Evolutionary conservation across 83 land plant genomes (phyloP), one percentile per base, ranked within the genome.

Genomic region (Thuja plicata): DNA sequence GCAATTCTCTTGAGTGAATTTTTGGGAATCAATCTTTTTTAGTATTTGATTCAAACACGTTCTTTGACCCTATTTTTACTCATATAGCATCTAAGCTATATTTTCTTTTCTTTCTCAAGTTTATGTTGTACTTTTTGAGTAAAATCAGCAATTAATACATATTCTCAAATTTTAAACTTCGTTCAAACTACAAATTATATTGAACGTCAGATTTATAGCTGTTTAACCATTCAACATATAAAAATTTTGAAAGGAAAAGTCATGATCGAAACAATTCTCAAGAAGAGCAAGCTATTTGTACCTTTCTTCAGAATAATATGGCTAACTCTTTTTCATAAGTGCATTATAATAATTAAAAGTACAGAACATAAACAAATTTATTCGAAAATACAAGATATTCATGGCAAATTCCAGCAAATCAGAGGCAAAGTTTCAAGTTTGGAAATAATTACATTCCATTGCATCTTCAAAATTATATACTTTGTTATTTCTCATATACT

Each of bases 1-100:
- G 91, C 88, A 71, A 84, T 93, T 62, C 55, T 93, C 35, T 41
- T 86, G 38, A 87, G 94, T 41, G 94, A 93, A 84, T 43, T 90
- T 48, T 88, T 93, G 87, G 94, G 94, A 35, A 30, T 90, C 76
- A 90, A 45, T 84, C 70, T 91, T 17, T 93, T 91, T 38, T 93
- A 88, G 73, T 6, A 66, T 27, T 27, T 27, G 30, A 24, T 27
- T 24, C 27, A 27, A 27, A 66, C n/a, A 86, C 10, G 21, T 66
- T 27, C 73, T 27, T 24, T 66, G 8, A 66, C 9, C 73, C 73
- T 8, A 11, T 66, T 27, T 8, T 66, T 66, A 66, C 73, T 66
- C 24, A 24, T 66, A 8, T 27, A 66, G 73, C 73, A 8, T 27
- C 30, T 24, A 24, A 66, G n/a, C 73, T 66, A 66, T 27, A 8